These are phyloP conservation scores for Tuber magnatum DNA, from an alignment of 495 filamentous ascomycete species.

Conservation along the genomic window DNA sequence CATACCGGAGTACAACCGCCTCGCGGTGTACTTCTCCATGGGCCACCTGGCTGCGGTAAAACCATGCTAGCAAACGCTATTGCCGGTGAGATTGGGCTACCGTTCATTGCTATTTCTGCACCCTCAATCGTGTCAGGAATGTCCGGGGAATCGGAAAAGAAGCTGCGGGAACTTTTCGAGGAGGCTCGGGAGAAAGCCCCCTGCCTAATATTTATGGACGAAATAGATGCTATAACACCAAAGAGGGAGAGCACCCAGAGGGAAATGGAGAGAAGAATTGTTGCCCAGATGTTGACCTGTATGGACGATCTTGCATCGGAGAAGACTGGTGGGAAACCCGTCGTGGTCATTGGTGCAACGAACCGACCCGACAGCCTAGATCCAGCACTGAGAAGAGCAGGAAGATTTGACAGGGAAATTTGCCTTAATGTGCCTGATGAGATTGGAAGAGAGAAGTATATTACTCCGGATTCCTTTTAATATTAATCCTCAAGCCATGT, in stretches of 20 bases:
- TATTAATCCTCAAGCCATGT: neutral
- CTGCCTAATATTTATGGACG: too few species aligned
- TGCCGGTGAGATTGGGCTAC: too few species aligned
- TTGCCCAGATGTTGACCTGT: conserved; percentile 82
- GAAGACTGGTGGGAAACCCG: conserved; percentile 76
- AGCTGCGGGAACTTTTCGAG: too few species aligned
- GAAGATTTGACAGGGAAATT: conserved; percentile 87
- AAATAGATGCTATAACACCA: too few species aligned
- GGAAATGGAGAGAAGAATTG: too few species aligned
- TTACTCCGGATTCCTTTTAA: neutral
- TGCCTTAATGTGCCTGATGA: conserved; percentile 93
- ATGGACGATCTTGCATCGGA: conserved; percentile 69
- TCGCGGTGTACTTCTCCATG: conserved; percentile 78
- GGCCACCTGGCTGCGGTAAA: too few species aligned
- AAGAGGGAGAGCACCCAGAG: too few species aligned
- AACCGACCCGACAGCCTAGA: conserved; percentile 89
- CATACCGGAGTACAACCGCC: conserved; percentile 67
- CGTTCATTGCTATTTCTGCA: too few species aligned
- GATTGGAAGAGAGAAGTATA: conserved; percentile 59
- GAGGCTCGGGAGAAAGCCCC: too few species aligned
- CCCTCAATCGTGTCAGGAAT: too few species aligned
- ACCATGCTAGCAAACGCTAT: too few species aligned
- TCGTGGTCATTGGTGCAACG: conserved; percentile 88
- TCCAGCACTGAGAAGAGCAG: conserved; percentile 74
- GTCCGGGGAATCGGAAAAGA: too few species aligned